These are phyloP conservation scores for Microdochium trichocladiopsis DNA, from an alignment of 2,329 filamentous ascomycete species.

Conservation along the genomic window DNA sequence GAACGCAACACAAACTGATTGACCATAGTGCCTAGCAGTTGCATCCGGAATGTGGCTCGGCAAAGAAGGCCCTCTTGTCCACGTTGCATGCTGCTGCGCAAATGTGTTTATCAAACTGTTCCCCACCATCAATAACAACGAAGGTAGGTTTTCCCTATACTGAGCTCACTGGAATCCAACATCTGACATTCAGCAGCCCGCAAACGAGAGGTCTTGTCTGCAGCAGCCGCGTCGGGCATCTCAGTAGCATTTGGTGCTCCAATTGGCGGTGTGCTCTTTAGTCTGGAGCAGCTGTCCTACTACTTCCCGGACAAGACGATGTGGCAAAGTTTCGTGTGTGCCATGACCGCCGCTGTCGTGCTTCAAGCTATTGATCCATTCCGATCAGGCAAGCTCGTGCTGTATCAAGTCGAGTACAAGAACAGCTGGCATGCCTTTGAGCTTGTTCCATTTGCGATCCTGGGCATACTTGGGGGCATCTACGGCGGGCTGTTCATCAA, in stretches of 20 bases:
- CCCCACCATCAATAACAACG: slow-evolving; percentile 72
- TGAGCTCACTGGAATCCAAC: slow-evolving; percentile 5
- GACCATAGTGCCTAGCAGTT: slow-evolving; percentile 72
- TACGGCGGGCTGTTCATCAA: slow-evolving; percentile 95
- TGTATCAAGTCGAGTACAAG: slow-evolving; percentile 93
- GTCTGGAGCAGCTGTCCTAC: slow-evolving; percentile 93
- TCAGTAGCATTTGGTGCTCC: slow-evolving; percentile 92
- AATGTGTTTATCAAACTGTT: slow-evolving; percentile 92
- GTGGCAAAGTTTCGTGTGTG: slow-evolving; percentile 99
- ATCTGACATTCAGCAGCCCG: slow-evolving; percentile 51
- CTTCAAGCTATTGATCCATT: slow-evolving; percentile 92
- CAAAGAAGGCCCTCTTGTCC: slow-evolving; percentile 91
- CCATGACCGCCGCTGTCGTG: slow-evolving; percentile 95
- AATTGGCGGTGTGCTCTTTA: slow-evolving; percentile 91
- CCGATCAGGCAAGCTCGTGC: slow-evolving; percentile 86
- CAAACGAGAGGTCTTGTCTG: slow-evolving; percentile 88
- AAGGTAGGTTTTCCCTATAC: slow-evolving; percentile 48
- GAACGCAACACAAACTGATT: slow-evolving; percentile 12
- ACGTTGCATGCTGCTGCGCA: slow-evolving; percentile 94
- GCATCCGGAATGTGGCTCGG: slow-evolving; percentile 94
- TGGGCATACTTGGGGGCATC: slow-evolving; percentile 85
- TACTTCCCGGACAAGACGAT: slow-evolving; percentile 99
- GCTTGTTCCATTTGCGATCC: slow-evolving; percentile 75
- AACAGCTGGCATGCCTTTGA: slow-evolving; percentile 93
- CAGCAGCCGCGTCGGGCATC: slow-evolving; percentile 85